A percentile compares a stretch with the other conserved stretches of the same genome.
phyloP scores from a whole-genome alignment of 495 filamentous ascomycete species.

The Rhypophila decipiens region DNA sequence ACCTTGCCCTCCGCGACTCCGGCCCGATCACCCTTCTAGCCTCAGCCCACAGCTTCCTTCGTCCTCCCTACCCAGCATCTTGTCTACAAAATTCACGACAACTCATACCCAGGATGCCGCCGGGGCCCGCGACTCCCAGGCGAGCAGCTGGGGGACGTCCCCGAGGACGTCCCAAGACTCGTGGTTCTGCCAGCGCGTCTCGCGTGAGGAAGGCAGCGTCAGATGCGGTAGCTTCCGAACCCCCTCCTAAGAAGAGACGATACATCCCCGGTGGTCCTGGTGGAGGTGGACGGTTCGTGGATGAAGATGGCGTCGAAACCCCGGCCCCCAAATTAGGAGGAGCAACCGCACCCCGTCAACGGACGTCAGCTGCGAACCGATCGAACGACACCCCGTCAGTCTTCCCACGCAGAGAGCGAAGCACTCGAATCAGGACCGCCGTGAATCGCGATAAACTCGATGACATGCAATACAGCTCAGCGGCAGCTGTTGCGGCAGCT shows the following conservation, averaged over 20 bases:
- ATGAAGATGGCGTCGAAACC: constrained; percentile 52
- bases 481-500: constrained; percentile 77
- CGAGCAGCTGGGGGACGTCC: constrained; percentile 33
- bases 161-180: constrained; percentile 16
- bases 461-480: constrained; percentile 62
- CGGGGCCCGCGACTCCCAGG: constrained; percentile 36
- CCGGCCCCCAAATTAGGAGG: constrained; percentile 25
- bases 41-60: not conserved
- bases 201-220: constrained; percentile 30
- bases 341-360: constrained; percentile 28
- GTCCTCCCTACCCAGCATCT: not conserved
- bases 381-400: constrained; percentile 33
- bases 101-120: constrained; percentile 29
- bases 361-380: constrained; percentile 24
- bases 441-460: constrained; percentile 39
- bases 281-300: constrained; percentile 71
- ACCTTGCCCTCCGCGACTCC: constrained; percentile 15
- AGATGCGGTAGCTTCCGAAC: constrained; percentile 43
- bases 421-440: constrained; percentile 46
- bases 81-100: not conserved
- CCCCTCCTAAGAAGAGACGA: constrained; percentile 44
- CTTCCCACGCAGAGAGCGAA: constrained; percentile 44
- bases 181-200: constrained; percentile 29
- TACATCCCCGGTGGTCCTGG: constrained; percentile 76
- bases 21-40: constrained; percentile 9